phyloP scores from a whole-genome alignment of 2,329 filamentous ascomycete species.

The Pestalotiopsis sp. region DNA sequence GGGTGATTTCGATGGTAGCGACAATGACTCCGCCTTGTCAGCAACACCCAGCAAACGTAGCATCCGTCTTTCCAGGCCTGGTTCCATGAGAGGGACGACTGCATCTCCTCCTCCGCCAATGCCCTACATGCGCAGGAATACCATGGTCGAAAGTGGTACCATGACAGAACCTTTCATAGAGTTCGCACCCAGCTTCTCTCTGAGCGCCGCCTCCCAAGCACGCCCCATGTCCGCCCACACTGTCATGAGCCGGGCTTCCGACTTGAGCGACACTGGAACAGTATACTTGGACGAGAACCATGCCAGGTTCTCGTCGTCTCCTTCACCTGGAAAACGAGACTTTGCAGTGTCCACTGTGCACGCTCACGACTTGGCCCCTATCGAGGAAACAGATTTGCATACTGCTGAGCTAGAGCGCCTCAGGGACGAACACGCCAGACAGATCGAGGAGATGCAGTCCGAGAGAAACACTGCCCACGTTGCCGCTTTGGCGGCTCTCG shows the following conservation, averaged over 20 bases:
- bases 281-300: slow-evolving; percentile 57
- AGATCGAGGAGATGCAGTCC: slow-evolving; percentile 24
- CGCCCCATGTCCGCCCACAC: slow-evolving; percentile 47
- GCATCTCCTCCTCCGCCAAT: slow-evolving; percentile 50
- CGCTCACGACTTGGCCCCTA: slow-evolving; percentile 43
- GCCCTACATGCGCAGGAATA: slow-evolving; percentile 51
- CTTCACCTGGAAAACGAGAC: slow-evolving; percentile 39
- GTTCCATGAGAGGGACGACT: slow-evolving; percentile 44
- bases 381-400: slow-evolving; percentile 24
- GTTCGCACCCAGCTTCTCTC: slow-evolving; percentile 20
- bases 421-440: slow-evolving; percentile 27
- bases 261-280: slow-evolving; percentile 56
- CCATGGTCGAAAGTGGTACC: slow-evolving; percentile 63
- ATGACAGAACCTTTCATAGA: slow-evolving; percentile 60
- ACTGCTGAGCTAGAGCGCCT: slow-evolving; percentile 39
- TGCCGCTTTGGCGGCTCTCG: slow-evolving; percentile 20
- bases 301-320: slow-evolving; percentile 57
- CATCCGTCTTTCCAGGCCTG: slow-evolving; percentile 50
- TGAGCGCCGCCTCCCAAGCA: slow-evolving; percentile 30
- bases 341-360: slow-evolving; percentile 47
- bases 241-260: slow-evolving; percentile 47
- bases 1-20: slow-evolving; percentile 75
- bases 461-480: slow-evolving; percentile 27
- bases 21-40: slow-evolving; percentile 66
- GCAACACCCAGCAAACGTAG: slow-evolving; percentile 58